Evolutionary conservation across 202 grass and related monocot genomes (phyloP).

Genomic region (Zizania palustris): DNA sequence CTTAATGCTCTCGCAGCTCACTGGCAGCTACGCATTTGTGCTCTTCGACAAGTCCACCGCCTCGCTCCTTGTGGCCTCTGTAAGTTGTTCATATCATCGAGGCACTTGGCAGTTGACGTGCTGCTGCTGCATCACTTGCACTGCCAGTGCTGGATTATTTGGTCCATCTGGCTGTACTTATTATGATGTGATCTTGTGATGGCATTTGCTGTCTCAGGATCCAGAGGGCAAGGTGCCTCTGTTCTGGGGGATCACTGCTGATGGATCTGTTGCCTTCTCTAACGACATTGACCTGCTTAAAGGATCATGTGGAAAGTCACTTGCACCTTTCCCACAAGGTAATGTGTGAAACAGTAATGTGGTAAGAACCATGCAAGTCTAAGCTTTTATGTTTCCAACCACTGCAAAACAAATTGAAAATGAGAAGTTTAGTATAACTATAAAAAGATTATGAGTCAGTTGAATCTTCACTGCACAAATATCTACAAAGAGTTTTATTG

Average conservation of each 20-base stretch:
- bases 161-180: not conserved
- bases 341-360: conserved; percentile 1
- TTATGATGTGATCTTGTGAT: not conserved
- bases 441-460: not conserved
- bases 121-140: not conserved
- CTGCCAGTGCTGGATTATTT: not conserved
- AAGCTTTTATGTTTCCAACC: not conserved
- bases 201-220: conserved; percentile 45
- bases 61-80: conserved; percentile 82
- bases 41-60: conserved; percentile 91
- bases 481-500: not conserved
- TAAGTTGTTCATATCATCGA: conserved; percentile 35
- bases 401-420: not conserved
- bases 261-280: conserved; percentile 78
- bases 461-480: not conserved
- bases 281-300: conserved; percentile 79
- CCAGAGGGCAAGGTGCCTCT: conserved; percentile 78
- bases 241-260: conserved; percentile 90
- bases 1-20: conserved; percentile 95
- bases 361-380: not conserved
- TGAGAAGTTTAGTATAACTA: not conserved
- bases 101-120: not conserved
- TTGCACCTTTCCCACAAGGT: conserved; percentile 94
- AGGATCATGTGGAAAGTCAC: conserved; percentile 96
- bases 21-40: conserved; percentile 81